These are phyloP conservation scores for Globisporangium camurandrum DNA, from an alignment of 352 stramenopile species.

Conservation along the genomic window DNA sequence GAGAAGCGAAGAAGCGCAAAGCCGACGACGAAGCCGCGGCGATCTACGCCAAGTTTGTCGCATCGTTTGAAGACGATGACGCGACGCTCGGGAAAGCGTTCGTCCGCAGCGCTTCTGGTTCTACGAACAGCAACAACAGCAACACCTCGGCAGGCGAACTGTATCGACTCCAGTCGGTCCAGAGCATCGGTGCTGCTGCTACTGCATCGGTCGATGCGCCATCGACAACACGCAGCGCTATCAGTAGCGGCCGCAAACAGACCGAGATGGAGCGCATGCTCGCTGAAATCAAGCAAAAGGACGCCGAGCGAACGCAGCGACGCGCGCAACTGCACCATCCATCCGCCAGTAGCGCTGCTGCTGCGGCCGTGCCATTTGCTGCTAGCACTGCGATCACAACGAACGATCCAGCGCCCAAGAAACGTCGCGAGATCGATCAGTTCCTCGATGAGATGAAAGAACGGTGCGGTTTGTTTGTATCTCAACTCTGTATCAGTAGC, in stretches of 20 bases:
- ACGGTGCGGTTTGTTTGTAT: conserved; percentile 19
- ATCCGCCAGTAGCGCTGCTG: conserved; percentile 2
- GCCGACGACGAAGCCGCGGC: conserved; percentile 81
- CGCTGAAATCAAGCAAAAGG: conserved; percentile 65
- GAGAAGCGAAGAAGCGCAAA: conserved; percentile 75
- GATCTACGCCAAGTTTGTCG: conserved; percentile 87
- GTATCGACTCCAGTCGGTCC: conserved; percentile 28
- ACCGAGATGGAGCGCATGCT: conserved; percentile 66
- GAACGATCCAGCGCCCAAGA: conserved; percentile 22
- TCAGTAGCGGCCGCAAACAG: too few species aligned
- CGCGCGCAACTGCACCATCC: conserved; percentile 12
- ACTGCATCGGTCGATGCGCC: conserved; percentile 1
- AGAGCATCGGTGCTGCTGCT: not conserved
- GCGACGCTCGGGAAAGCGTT: conserved; percentile 54
- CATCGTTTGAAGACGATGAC: conserved; percentile 81
- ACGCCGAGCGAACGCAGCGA: conserved; percentile 15
- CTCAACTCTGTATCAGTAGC: not conserved
- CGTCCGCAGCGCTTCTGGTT: conserved; percentile 22
- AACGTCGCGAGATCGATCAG: conserved; percentile 77
- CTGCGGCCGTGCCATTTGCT: too few species aligned
- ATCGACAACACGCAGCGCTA: too few species aligned
- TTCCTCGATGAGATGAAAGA: conserved; percentile 89
- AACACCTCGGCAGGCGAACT: conserved; percentile 9
- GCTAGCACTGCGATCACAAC: too few species aligned
- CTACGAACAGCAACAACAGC: not conserved